Percentiles rank a stretch among this genome's conserved stretches.
Conservation (phyloP, 495 filamentous ascomycete genomes). For the Hyaloscypha variabilis region DNA sequence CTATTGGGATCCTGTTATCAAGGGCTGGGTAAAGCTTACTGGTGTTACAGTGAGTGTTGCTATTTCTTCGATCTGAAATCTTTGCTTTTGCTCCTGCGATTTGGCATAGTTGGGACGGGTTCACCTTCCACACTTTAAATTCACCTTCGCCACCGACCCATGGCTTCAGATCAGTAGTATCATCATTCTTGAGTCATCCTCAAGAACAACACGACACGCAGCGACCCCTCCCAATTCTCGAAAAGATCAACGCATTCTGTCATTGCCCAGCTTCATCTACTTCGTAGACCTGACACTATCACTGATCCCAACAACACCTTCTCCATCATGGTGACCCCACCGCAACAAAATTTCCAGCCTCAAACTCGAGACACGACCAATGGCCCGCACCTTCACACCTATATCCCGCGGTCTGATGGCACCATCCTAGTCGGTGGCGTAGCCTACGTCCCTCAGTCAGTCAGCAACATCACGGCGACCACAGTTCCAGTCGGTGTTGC, state of each 20-base stretch:
- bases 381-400: constrained; percentile 46
- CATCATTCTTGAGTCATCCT: background rate
- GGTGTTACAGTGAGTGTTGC: constrained; percentile 16
- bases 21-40: constrained; percentile 20
- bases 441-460: constrained; percentile 13
- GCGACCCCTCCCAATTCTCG: background rate
- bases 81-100: constrained; percentile 11
- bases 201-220: background rate
- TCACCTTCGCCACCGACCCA: background rate
- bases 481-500: constrained; percentile 4
- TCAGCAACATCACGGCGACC: background rate
- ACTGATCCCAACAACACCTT: background rate
- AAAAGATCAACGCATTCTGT: background rate
- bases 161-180: background rate
- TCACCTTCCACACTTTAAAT: background rate
- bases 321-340: constrained; percentile 4
- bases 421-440: constrained; percentile 22
- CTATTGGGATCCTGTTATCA: constrained; percentile 19
- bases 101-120: background rate
- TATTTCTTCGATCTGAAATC: constrained; percentile 15
- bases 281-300: background rate
- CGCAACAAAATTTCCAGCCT: constrained; percentile 44
- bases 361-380: constrained; percentile 47
- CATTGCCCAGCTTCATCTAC: background rate
- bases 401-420: constrained; percentile 46